Base-by-base conservation (phyloP, 352 stramenopile genomes). In the Saprolegnia diclina region DNA sequence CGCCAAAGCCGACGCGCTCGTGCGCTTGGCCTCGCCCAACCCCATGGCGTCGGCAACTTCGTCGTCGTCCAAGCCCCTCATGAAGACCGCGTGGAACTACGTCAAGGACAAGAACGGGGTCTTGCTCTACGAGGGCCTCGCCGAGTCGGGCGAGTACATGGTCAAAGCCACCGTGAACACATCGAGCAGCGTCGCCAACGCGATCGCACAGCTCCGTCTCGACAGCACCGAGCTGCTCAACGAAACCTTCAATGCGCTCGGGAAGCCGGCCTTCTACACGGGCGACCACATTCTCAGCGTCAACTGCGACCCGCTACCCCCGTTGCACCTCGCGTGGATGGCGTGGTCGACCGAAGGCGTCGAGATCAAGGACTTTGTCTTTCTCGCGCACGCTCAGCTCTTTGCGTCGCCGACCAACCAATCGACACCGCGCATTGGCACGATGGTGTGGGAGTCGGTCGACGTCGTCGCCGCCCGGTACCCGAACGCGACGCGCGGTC, bases 71-170 rank as follows among this genome's bases (percentile, higher is more conserved):
- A 63, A 63, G 56, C 24, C 13, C 42, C 11, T 48, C 2, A 48
- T 48, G 42, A 48, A 38, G n/a, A 65, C 24, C 5, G 6, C 22
- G 56, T 66, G 57, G 57, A 66, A 40, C 21, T 66, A 56, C 40
- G 9, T 54, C 57, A 66, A 66, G 44, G 57, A 66, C 5, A 66
- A 66, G 57, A 66, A 55, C n/a, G 57, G 57, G 40, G 57, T 66
- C 14, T 42, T 66, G 57, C 42, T 66, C 0, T 55, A 42, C 57
- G 35, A 66, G 16, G 57, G 57, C 4, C 50, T 54, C 29, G 38
- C 57, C 21, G 37, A 40, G 7, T 26, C 16, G 5, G 57, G 57
- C 16, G 57, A 66, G 19, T 66, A 66, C 57, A 66, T 66, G 57
- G 40, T 66, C 57, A 66, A 55, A 21, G 57, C 57, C 19, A 54